Evolutionary conservation across 768 basidiomycete species (phyloP).

Genomic region (Psilocybe subaeruginosa): DNA sequence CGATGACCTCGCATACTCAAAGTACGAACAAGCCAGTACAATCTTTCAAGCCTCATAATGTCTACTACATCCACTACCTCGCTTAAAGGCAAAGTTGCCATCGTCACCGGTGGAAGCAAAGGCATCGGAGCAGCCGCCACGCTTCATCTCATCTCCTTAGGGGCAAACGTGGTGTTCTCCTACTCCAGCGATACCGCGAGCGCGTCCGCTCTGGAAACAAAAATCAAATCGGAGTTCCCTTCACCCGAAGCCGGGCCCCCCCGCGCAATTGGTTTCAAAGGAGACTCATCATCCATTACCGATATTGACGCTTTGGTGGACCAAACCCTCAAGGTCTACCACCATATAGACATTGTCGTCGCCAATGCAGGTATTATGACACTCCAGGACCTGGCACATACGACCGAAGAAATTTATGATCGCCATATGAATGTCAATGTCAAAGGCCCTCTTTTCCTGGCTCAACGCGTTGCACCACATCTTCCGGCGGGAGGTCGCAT

Average conservation of each 20-base stretch:
- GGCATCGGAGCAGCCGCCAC: conserved; percentile 10
- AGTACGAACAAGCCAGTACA: too few relatives aligned
- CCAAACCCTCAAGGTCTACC: conserved; percentile 39
- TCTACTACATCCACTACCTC: neutral
- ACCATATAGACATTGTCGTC: conserved; percentile 48
- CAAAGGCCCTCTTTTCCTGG: conserved; percentile 49
- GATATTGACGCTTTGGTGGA: conserved; percentile 7
- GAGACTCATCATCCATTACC: neutral
- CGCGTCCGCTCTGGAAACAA: conserved; percentile 5
- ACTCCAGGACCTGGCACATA: conserved; percentile 36
- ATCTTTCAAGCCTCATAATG: neutral
- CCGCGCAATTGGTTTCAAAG: conserved; percentile 5
- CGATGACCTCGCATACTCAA: too few relatives aligned
- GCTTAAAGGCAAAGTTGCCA: conserved; percentile 9
- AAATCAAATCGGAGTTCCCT: conserved; percentile 5
- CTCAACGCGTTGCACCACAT: conserved; percentile 36
- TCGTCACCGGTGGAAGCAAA: conserved; percentile 12
- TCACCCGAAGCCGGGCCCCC: neutral
- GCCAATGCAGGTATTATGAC: conserved; percentile 53
- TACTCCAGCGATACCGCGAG: conserved; percentile 3
- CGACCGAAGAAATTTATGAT: conserved; percentile 44
- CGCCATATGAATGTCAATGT: conserved; percentile 45
- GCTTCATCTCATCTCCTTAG: neutral
- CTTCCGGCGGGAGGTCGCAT: conserved; percentile 43
- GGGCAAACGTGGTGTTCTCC: conserved; percentile 12